Base-by-base conservation (phyloP, 1,139 yeast genomes). In the Pichia terricola region DNA sequence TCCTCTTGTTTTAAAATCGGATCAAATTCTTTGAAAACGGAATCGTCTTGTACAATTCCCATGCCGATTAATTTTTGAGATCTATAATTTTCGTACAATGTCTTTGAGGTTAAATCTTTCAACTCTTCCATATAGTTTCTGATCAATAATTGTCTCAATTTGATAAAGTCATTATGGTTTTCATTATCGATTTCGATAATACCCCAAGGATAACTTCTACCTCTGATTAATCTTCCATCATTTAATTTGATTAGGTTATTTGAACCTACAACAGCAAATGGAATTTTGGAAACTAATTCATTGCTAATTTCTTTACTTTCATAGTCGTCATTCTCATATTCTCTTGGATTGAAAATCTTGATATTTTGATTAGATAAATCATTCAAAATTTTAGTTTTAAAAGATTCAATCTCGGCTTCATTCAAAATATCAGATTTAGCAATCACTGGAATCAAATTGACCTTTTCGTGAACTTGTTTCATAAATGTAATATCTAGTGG, bases 171-270 rank as follows among this genome's bases (percentile, higher is more conserved):
- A 63, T 91, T 85, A 64, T 94, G 97, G 43, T 79, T 79, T 66
- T 87, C 94, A 64, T 91, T 91, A 64, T 89, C 97, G 52, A 94
- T 94, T 66, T 91, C 97, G 60, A 91, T 84, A 27, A 84, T 73
- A 53, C 99, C 99, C 99, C 99, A 94, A 50, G 98, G 98, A 65
- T 94, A 94, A 53, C 75, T 69, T 68, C 99, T 85, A 53, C 96
- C 97, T 62, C 97, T 81, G 40, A 88, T 95, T 37, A 69, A 61
- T 61, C 83, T 74, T 41, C 97, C 97, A 57, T 83, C 88, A 32
- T 73, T 58, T 41, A 85, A 79, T 56, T 74, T 74, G 35, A 89
- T 87, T 53, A 78, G 81, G 49, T 72, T 70, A 31, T 91, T 85
- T 26, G 96, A 87, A 31, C 97, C 98, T 44, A 94, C 86, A 52